These are phyloP conservation scores for Cynanchum wilfordii DNA, from an alignment of 257 asterid genomes.

Conservation along the genomic window DNA sequence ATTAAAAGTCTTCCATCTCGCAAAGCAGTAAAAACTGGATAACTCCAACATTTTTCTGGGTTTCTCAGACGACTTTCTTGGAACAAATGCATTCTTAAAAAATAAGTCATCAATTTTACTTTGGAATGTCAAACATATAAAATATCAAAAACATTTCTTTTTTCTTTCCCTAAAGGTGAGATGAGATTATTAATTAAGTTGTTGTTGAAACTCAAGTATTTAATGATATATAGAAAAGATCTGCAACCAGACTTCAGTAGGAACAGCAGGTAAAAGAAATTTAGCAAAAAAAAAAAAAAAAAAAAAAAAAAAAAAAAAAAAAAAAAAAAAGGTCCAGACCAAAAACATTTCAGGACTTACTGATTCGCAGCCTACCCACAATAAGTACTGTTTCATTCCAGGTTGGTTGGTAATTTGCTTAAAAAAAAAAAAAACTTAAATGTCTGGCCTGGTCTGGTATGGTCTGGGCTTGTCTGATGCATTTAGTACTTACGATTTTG, in stretches of 20 bases:
- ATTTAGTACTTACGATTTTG: constrained; percentile 6
- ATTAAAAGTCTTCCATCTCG: background rate
- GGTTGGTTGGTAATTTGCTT: constrained; percentile 13
- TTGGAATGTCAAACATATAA: too few relatives aligned
- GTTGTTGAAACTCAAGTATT: background rate
- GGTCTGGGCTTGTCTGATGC: constrained; percentile 1
- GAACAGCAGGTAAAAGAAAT: constrained; percentile 4
- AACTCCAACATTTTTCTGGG: background rate
- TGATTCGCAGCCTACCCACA: background rate
- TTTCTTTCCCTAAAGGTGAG: constrained; percentile 7
- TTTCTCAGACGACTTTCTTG: background rate
- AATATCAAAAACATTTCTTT: background rate
- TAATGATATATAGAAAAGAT: background rate
- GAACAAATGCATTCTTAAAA: background rate
- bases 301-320: background rate
- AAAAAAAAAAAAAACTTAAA: constrained; percentile 10
- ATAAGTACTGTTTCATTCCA: constrained; percentile 22
- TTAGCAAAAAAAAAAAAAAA: constrained; percentile 1
- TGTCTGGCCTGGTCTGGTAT: constrained; percentile 3
- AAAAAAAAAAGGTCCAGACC: background rate
- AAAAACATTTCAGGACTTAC: background rate
- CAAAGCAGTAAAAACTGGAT: background rate
- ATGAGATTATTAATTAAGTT: background rate
- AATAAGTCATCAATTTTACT: background rate
- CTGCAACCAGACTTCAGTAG: background rate